These are phyloP conservation scores for Coniochaeta hoffmannii DNA, from an alignment of 2,329 filamentous ascomycete species.

Conservation along the genomic window DNA sequence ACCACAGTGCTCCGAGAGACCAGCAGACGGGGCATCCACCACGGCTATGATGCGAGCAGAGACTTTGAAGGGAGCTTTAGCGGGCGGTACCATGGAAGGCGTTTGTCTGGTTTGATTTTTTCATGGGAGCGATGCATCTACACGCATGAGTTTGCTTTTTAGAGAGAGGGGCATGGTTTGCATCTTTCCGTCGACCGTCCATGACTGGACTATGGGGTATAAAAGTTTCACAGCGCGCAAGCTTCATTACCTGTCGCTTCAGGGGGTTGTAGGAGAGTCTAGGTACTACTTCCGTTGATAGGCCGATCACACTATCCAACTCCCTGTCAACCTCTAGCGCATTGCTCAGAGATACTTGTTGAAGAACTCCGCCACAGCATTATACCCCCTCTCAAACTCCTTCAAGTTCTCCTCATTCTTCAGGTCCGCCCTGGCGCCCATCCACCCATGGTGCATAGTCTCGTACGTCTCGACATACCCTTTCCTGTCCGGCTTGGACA, in stretches of 20 bases:
- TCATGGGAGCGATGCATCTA: background rate
- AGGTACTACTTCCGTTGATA: background rate
- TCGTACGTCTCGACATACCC: conserved; percentile 40
- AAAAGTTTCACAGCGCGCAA: background rate
- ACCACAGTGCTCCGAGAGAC: background rate
- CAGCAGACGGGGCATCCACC: background rate
- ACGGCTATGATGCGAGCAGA: background rate
- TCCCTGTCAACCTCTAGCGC: background rate
- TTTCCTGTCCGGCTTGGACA: conserved; percentile 30
- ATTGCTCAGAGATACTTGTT: conserved; percentile 27
- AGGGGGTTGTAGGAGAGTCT: background rate
- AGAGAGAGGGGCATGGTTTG: background rate
- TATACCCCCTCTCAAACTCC: conserved; percentile 43
- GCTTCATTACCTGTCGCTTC: background rate
- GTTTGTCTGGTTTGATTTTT: background rate
- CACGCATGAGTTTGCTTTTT: background rate
- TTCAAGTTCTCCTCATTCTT: conserved; percentile 33
- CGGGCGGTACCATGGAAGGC: background rate
- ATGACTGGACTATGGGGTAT: background rate
- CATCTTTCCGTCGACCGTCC: background rate
- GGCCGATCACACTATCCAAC: background rate
- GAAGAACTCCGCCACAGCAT: conserved; percentile 34
- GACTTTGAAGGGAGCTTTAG: background rate
- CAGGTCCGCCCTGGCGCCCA: conserved; percentile 44
- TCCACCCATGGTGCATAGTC: conserved; percentile 51